Evolutionary conservation across 75 land plant genomes (phyloP).

Genomic region (Selaginella moellendorffii): DNA sequence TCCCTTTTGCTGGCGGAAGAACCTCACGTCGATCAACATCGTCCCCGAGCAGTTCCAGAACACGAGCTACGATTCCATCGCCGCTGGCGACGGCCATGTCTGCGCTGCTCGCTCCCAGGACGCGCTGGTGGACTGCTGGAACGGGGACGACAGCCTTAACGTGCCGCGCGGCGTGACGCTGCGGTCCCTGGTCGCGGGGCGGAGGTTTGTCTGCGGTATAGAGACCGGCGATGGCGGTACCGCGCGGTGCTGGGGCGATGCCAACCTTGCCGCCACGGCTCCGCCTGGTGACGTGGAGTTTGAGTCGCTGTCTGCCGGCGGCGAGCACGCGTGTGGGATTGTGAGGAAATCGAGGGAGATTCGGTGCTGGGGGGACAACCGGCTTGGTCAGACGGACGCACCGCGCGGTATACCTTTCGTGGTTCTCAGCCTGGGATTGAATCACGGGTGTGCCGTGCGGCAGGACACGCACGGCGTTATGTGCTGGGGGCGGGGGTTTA

Average conservation of each 20-base stretch:
- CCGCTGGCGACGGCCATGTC: slow-evolving; percentile 43
- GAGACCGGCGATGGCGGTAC: not conserved
- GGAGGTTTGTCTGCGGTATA: not conserved
- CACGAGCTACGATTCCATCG: slow-evolving; percentile 30
- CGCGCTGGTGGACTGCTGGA: not conserved
- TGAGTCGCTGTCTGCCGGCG: slow-evolving; percentile 23
- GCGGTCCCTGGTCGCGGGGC: not conserved
- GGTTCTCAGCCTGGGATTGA: not conserved
- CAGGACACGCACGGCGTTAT: not conserved
- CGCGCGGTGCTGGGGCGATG: slow-evolving; percentile 26
- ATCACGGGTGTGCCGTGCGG: not conserved
- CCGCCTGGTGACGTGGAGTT: slow-evolving; percentile 36
- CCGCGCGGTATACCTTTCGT: not conserved
- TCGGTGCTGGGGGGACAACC: slow-evolving; percentile 3
- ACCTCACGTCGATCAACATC: slow-evolving; percentile 23
- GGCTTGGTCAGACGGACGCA: not conserved
- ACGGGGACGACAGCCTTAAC: not conserved
- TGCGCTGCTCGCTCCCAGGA: slow-evolving; percentile 26
- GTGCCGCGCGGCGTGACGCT: not conserved
- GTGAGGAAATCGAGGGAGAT: not conserved
- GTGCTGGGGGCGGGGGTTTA: not conserved
- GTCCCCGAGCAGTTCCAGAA: slow-evolving; percentile 30
- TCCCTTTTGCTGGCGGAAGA: slow-evolving; percentile 40
- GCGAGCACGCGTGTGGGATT: slow-evolving; percentile 3
- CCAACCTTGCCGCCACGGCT: slow-evolving; percentile 22